phyloP scores from a whole-genome alignment of 164 flowering plant genomes.

The Pachysandra terminalis region DNA sequence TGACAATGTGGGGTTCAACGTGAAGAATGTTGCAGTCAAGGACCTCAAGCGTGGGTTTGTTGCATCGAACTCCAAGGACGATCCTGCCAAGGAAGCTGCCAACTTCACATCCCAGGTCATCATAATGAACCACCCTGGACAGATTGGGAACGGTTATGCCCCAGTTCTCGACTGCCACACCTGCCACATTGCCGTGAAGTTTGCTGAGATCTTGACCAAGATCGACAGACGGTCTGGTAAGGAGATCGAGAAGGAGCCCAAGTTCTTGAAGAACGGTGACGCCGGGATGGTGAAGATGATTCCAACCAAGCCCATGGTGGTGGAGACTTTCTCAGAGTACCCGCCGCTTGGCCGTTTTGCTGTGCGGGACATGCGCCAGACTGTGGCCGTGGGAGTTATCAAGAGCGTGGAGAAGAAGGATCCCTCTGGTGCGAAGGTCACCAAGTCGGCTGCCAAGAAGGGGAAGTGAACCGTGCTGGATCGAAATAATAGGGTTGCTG shows the following conservation, averaged over 20 bases:
- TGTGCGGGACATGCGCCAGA: constrained; percentile 44
- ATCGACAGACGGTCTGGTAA: constrained; percentile 47
- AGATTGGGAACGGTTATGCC: constrained; percentile 38
- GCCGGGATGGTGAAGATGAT: constrained; percentile 39
- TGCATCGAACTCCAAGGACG: constrained; percentile 43
- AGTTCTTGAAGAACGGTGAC: constrained; percentile 41
- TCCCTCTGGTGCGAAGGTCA: constrained; percentile 36
- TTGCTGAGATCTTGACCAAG: constrained; percentile 41
- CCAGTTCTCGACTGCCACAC: constrained; percentile 41
- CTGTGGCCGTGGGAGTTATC: constrained; percentile 41
- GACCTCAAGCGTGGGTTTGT: constrained; percentile 39
- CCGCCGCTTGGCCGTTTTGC: constrained; percentile 46
- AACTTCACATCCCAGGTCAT: constrained; percentile 42
- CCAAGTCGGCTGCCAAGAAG: constrained; percentile 47
- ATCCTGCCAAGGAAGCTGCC: constrained; percentile 40
- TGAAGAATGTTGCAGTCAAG: constrained; percentile 37
- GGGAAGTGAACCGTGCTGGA: constrained; percentile 20
- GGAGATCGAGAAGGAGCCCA: constrained; percentile 40
- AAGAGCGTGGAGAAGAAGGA: constrained; percentile 43
- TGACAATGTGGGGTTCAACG: constrained; percentile 39
- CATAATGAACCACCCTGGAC: constrained; percentile 43
- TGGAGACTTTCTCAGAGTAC: constrained; percentile 38
- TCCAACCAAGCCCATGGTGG: constrained; percentile 49
- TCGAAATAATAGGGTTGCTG: background rate
- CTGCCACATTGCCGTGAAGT: constrained; percentile 44